Base-by-base conservation (phyloP, 2,329 filamentous ascomycete species). In the Pezizomycotina sp. region DNA sequence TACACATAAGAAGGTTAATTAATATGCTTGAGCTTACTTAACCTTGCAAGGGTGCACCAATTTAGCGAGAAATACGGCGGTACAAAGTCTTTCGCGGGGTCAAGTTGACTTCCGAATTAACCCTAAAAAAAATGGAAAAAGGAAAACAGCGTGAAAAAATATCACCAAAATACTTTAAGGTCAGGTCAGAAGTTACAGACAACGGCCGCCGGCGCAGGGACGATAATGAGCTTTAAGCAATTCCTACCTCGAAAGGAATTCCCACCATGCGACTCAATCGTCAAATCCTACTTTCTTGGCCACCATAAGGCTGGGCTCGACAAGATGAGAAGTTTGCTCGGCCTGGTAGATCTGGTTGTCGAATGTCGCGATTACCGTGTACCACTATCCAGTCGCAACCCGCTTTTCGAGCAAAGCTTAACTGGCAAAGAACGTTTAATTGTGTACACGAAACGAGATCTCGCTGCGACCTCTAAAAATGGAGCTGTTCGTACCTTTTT, bases 341-440 rank as follows among this genome's bases (percentile, higher is more conserved):
- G 74, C 18, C 74, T 72, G 45, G 79, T 93, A 51, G 78, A 84
- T 52, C 72, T 95, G 27, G 72, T 98, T 35, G 71, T 98, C 53
- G 89, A 98, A 62, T 93, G 84, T 57, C 79, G 89, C 53, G 89
- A 98, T 62, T 83, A 83, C 55, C 76, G 89, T 30, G 74, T 92
- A 0, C 89, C 89, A 0, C 61, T 95, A 6, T 84, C 83, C 1
- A 89, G 81, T 3, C 73, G 81, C 48, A 98, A 98, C 54, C 86
- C 84, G 0, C 61, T 84, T 28, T 86, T 98, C 49, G 86, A 95
- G 54, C 66, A 74, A 45, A 68, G 71, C 20, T 63, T 95, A 27
- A 71, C 71, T 18, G 75, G 74, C 10, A 73, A 73, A 47, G 66
- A 77, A 51, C 71, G 84, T 43, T 61, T 93, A 47, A 65, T 95